Conservation (phyloP, 345 rosid species). For the Laguncularia racemosa region DNA sequence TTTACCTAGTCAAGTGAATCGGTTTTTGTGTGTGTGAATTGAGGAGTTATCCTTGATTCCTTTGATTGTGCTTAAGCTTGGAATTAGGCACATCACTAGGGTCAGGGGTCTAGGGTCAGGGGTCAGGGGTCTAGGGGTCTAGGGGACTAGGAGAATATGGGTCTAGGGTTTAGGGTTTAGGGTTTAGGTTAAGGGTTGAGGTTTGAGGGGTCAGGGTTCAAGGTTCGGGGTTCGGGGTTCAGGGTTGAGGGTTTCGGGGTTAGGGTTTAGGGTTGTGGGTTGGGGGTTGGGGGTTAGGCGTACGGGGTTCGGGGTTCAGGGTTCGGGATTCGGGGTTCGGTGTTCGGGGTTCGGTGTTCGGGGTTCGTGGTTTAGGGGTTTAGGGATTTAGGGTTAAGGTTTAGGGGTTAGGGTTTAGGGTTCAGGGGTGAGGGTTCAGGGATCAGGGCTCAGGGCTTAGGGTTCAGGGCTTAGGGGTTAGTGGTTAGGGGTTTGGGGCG, state of each 20-base stretch:
- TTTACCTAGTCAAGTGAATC: no score
- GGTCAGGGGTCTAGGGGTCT: background rate
- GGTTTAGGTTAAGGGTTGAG: background rate
- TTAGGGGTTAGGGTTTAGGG: constrained; percentile 1
- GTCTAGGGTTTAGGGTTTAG: background rate
- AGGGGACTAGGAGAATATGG: background rate
- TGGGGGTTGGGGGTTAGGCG: background rate
- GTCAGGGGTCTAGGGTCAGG: no score
- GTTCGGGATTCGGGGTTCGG: background rate
- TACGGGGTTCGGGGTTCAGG: background rate
- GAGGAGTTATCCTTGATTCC: no score
- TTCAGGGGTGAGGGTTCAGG: background rate
- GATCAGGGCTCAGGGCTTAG: background rate
- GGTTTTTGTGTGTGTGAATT: no score
- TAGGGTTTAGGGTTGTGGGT: no score
- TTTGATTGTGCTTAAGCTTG: no score
- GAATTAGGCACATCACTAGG: no score
- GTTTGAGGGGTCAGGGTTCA: background rate
- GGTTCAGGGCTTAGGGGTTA: background rate
- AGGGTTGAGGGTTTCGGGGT: background rate
- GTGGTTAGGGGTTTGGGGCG: background rate
- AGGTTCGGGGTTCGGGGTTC: background rate
- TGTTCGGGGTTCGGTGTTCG: background rate
- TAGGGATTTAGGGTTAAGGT: background rate
- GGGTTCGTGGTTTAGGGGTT: background rate